Percentiles rank a stretch among this genome's conserved stretches.
phyloP scores from a whole-genome alignment of 2,329 filamentous ascomycete genomes.

The Claviceps paspali region DNA sequence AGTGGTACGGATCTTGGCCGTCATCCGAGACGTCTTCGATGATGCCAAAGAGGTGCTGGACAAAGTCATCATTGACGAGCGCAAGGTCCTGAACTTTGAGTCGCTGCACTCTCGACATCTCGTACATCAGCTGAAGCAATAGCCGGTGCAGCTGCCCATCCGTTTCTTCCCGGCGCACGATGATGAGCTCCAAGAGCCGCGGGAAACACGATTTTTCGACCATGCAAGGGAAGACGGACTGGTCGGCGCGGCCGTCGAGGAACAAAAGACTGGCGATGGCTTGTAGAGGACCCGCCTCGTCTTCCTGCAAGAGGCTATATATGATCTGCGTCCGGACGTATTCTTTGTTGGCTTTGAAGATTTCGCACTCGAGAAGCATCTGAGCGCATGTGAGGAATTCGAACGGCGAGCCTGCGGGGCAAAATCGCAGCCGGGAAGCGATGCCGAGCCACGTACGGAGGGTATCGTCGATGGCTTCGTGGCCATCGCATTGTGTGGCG shows the following conservation, averaged over 20 bases:
- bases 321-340: conserved; percentile 91
- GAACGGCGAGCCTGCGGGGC: conserved; percentile 60
- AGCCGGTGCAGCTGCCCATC: conserved; percentile 63
- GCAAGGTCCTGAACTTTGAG: conserved; percentile 61
- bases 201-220: conserved; percentile 72
- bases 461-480: conserved; percentile 62
- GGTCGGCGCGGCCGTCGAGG: conserved; percentile 68
- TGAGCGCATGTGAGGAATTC: conserved; percentile 70
- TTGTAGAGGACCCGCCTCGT: conserved; percentile 66
- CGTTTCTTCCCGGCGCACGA: conserved; percentile 44
- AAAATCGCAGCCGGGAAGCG: conserved; percentile 59
- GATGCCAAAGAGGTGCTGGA: conserved; percentile 68
- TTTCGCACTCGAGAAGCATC: conserved; percentile 55
- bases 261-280: conserved; percentile 72
- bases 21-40: conserved; percentile 83
- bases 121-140: conserved; percentile 79
- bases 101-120: conserved; percentile 87
- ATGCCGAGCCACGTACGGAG: conserved; percentile 73
- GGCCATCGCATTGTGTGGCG: conserved; percentile 29
- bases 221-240: conserved; percentile 73
- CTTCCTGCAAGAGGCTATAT: conserved; percentile 73
- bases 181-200: conserved; percentile 68
- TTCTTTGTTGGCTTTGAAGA: conserved; percentile 61
- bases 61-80: conserved; percentile 66
- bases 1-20: conserved; percentile 84